Percentiles rank a stretch among this genome's conserved stretches.
phyloP scores from a whole-genome alignment of 306 rosid genomes.

The Phaseolus lunatus region DNA sequence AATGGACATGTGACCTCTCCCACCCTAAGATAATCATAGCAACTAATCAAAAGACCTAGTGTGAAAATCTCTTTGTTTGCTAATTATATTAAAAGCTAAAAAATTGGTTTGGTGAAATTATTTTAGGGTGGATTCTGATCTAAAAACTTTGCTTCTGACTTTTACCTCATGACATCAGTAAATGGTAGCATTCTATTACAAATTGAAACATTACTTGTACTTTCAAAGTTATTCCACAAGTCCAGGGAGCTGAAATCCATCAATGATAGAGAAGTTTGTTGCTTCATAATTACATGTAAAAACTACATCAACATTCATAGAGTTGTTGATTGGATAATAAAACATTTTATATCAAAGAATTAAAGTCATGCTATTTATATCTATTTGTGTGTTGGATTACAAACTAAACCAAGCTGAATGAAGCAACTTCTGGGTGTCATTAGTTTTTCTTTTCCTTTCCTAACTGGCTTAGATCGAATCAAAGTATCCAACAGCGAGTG shows the following conservation, averaged over 20 bases:
- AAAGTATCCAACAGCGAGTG: too few species aligned
- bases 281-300: conserved; percentile 76
- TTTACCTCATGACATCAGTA: neutral
- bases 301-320: conserved; percentile 65
- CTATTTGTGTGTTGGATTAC: conserved; percentile 21
- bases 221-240: conserved; percentile 25
- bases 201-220: neutral
- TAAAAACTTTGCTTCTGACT: neutral
- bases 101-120: neutral
- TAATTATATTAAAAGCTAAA: neutral
- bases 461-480: conserved; percentile 26
- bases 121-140: neutral
- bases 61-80: neutral
- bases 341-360: conserved; percentile 66
- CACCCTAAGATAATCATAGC: conserved; percentile 72
- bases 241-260: too few species aligned
- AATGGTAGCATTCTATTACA: neutral
- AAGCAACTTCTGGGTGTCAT: conserved; percentile 19
- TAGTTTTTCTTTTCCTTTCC: conserved; percentile 26
- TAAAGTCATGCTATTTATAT: conserved; percentile 46
- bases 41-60: conserved; percentile 51
- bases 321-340: conserved; percentile 50
- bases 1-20: conserved; percentile 58
- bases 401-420: conserved; percentile 34
- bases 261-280: conserved; percentile 63